These are phyloP conservation scores for Stemphylium beticola DNA, from an alignment of 2,329 filamentous ascomycete genomes.

Conservation along the genomic window DNA sequence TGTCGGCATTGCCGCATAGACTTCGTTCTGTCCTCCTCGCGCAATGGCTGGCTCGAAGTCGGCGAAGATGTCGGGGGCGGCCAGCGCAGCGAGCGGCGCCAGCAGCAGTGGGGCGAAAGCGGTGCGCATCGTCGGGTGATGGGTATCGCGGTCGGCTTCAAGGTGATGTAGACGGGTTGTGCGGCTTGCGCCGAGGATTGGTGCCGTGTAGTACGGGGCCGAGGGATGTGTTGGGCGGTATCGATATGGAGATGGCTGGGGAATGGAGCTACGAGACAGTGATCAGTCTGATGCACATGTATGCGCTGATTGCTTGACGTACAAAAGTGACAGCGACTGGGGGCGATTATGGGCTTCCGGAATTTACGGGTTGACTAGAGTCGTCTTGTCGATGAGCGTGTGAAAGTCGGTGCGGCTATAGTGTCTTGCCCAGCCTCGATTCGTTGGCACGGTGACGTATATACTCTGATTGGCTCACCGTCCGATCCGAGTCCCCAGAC, in stretches of 20 bases:
- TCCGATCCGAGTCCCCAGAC: not conserved
- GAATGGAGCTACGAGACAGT: not conserved
- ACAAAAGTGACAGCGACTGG: not conserved
- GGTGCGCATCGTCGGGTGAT: slow-evolving; percentile 36
- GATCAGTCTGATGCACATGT: not conserved
- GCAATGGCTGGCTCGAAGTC: slow-evolving; percentile 41
- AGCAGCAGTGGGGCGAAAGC: slow-evolving; percentile 32
- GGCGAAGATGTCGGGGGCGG: slow-evolving; percentile 35
- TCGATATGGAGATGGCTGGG: slow-evolving; percentile 12
- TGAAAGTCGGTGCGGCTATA: slow-evolving; percentile 11
- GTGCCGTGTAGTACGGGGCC: slow-evolving; percentile 11
- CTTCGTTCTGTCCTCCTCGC: slow-evolving; percentile 20
- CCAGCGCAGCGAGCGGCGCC: slow-evolving; percentile 38
- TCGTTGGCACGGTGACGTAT: slow-evolving; percentile 14
- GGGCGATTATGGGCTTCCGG: not conserved
- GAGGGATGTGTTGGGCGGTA: slow-evolving; percentile 5
- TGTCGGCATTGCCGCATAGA: slow-evolving; percentile 33
- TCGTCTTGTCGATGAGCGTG: slow-evolving; percentile 13
- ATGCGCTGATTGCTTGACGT: not conserved
- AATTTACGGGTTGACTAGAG: slow-evolving; percentile 3
- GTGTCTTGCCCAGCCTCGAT: slow-evolving; percentile 8
- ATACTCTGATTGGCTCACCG: slow-evolving; percentile 4
- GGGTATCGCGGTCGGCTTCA: not conserved
- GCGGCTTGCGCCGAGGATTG: slow-evolving; percentile 16
- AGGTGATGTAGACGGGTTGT: slow-evolving; percentile 9